Base-by-base conservation (phyloP, 2,329 filamentous ascomycete genomes). In the Neopestalotiopsis sp. region DNA sequence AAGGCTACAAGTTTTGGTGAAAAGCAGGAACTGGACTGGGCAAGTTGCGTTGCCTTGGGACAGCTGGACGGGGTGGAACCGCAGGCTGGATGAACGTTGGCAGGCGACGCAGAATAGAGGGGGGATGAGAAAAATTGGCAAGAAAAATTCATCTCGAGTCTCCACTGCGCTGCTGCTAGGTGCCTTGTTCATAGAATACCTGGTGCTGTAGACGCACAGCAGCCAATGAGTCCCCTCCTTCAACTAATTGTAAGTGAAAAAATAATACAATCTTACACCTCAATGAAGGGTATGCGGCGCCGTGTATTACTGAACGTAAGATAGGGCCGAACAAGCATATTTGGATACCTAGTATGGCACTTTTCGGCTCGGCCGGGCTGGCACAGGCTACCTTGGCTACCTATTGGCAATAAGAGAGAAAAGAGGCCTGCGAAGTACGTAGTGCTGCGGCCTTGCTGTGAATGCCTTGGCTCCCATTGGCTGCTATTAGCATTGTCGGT, bases 311-410 rank as follows among this genome's bases (percentile, higher is more conserved):
- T 61, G 28, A 61, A 32, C 28, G 58, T 34, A 38, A 38, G 28
- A 61, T 61, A 61, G 58, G 58, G 28, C 58, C 58, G 58, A 61
- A 61, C 58, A 38, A 61, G 30, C 24, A 38, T 32, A 34, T 34
- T 38, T 61, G 58, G 58, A n/a, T 32, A 38, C 24, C 24, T 28
- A 28, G 58, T 34, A 32, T 30, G 24, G 58, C 14, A 13, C 32
- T 30, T 32, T n/a, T 61, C 58, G 58, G 58, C 30, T 61, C 24
- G 58, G 58, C 58, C 58, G 58, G 30, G 24, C 28, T 30, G 30
- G 13, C 42, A n/a, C n/a, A 49, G 28, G 34, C 17, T 13, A 13
- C 58, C 7, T 10, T 38, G 28, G 32, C 58, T 30, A 32, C 17
- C 24, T 32, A 61, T 6, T 34, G 30, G 58, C 17, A n/a, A 61